Evolutionary conservation across 148 eudicot species (phyloP).

Genomic region (Polygonum maritimum): DNA sequence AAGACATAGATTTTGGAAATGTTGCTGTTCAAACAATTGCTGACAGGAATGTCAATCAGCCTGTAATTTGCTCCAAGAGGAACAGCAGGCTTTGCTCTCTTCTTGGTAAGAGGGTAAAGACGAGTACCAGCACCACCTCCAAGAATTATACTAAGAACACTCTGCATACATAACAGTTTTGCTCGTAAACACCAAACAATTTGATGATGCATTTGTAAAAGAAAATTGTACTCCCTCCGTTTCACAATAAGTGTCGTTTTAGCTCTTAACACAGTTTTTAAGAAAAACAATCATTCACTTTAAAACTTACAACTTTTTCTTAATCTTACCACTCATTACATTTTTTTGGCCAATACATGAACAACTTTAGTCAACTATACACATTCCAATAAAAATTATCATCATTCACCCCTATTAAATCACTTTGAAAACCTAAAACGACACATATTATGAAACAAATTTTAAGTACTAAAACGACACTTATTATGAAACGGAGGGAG

Average conservation of each 20-base stretch:
- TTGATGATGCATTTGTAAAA: not conserved
- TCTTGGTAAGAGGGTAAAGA: constrained; percentile 85
- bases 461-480: no score
- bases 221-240: not conserved
- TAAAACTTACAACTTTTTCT: no score
- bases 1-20: constrained; percentile 83
- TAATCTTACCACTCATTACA: no score
- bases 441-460: no score
- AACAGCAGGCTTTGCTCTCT: constrained; percentile 94
- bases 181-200: not conserved
- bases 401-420: no score
- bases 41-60: constrained; percentile 89
- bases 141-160: constrained; percentile 92
- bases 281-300: no score
- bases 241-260: no score
- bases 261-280: no score
- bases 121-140: constrained; percentile 99
- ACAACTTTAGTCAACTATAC: no score
- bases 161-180: constrained; percentile 24
- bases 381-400: no score
- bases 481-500: not conserved
- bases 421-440: no score
- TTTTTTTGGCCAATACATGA: no score
- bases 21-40: constrained; percentile 93
- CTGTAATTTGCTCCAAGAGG: constrained; percentile 90